phyloP scores from a whole-genome alignment of 2,329 filamentous ascomycete species.

The Fulvia fulva region DNA sequence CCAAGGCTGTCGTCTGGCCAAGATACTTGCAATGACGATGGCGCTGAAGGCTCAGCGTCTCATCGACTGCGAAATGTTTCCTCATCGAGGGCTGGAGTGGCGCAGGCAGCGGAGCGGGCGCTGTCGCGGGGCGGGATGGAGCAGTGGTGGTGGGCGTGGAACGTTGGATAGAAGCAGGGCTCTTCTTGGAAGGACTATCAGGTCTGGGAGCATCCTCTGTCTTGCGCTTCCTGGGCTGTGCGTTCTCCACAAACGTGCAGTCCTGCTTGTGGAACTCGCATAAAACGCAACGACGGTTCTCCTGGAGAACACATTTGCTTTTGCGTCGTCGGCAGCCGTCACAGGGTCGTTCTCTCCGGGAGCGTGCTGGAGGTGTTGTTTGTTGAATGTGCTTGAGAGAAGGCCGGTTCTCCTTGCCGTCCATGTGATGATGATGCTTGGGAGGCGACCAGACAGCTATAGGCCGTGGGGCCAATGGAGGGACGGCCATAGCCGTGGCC shows the following conservation, averaged over 20 bases:
- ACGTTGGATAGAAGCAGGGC: slow-evolving; percentile 15
- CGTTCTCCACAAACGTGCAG: slow-evolving; percentile 74
- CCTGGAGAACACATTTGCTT: slow-evolving; percentile 73
- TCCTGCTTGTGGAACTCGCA: slow-evolving; percentile 63
- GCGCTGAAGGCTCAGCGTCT: slow-evolving; percentile 65
- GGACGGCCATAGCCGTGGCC: slow-evolving; percentile 48
- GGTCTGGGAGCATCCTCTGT: slow-evolving; percentile 53
- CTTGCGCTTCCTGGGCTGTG: slow-evolving; percentile 76
- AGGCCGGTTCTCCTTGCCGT: slow-evolving; percentile 42
- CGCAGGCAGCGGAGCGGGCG: background rate
- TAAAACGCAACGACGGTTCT: slow-evolving; percentile 67
- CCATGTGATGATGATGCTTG: slow-evolving; percentile 32
- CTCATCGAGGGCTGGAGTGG: slow-evolving; percentile 22
- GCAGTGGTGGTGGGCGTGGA: slow-evolving; percentile 10
- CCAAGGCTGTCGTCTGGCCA: slow-evolving; percentile 76
- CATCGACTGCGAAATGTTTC: slow-evolving; percentile 38
- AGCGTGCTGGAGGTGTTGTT: slow-evolving; percentile 22
- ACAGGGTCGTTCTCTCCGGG: slow-evolving; percentile 47
- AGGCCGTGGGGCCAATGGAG: slow-evolving; percentile 44
- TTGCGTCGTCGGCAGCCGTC: slow-evolving; percentile 72
- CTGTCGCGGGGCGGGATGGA: slow-evolving; percentile 3
- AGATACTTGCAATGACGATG: slow-evolving; percentile 81
- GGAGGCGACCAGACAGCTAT: slow-evolving; percentile 45
- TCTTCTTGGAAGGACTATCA: slow-evolving; percentile 25
- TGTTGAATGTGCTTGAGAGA: slow-evolving; percentile 32